Evolutionary conservation across 1,139 yeast genomes (phyloP).

Genomic region (Casaregolazyma suthepensis): DNA sequence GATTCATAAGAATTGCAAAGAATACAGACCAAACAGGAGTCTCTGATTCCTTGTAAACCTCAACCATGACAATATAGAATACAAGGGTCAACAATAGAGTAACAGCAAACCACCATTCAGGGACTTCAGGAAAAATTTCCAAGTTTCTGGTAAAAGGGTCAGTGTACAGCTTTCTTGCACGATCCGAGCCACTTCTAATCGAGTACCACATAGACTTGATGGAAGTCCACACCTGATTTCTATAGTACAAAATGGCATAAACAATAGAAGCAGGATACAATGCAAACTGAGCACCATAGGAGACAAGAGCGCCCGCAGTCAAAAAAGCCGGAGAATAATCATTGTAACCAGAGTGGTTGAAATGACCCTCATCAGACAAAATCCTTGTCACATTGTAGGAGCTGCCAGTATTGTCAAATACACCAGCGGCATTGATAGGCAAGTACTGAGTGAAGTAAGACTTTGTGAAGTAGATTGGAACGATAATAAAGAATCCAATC

Average conservation of each 20-base stretch:
- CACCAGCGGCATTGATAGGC: conserved; percentile 46
- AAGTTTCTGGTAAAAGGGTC: conserved; percentile 53
- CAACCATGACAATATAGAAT: conserved; percentile 40
- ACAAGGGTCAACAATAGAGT: conserved; percentile 40
- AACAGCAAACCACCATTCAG: conserved; percentile 53
- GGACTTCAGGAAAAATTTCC: conserved; percentile 52
- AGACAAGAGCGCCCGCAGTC: conserved; percentile 36
- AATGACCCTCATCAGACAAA: conserved; percentile 33
- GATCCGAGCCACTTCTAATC: conserved; percentile 12
- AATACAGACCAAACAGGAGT: conserved; percentile 54
- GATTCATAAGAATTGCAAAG: conserved; percentile 49
- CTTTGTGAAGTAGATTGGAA: conserved; percentile 46
- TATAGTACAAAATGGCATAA: conserved; percentile 40
- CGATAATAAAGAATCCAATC: conserved; percentile 38
- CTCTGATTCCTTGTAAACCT: conserved; percentile 38
- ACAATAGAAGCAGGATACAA: conserved; percentile 39
- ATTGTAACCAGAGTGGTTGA: conserved; percentile 29
- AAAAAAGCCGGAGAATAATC: conserved; percentile 43
- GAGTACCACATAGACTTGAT: conserved; percentile 16
- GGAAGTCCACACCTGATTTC: conserved; percentile 13
- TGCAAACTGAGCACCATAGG: conserved; percentile 28
- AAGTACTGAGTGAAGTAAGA: conserved; percentile 46
- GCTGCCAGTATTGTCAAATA: conserved; percentile 45
- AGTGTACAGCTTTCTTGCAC: conserved; percentile 30
- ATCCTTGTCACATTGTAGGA: conserved; percentile 39